Evolutionary conservation across 2,329 filamentous ascomycete genomes (phyloP), one percentile per base, ranked within the genome.

Genomic region (Ceratocystis papillata): DNA sequence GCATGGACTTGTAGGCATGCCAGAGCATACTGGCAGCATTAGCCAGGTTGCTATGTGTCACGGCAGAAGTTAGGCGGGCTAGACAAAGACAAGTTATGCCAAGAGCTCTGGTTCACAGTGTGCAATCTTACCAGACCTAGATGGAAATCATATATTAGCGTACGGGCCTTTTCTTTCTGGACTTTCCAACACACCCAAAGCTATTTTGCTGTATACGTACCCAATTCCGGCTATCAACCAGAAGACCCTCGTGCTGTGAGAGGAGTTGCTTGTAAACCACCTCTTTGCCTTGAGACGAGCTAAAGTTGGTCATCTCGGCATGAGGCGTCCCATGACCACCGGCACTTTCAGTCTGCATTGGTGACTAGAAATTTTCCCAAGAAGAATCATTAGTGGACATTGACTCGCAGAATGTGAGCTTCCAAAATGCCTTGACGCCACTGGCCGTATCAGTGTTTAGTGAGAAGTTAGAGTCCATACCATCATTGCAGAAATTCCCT

Each of bases 171-270:
- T 37, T n/a, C 28, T 37, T n/a, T 20, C 6, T 59, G 30, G 3
- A 3, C 5, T 28, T 41, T 41, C 8, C 37, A 41, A 41, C 37
- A 12, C 12, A 4, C 37, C 1, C 37, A 41, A 15, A 5, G 37
- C 37, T 15, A 15, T 15, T 41, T 41, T 33, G 55, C 15, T 17
- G 55, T 10, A 8, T 22, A 72, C 80, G 70, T 76, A 92, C 89
- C 89, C 89, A 93, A 72, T 93, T 92, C 63, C 85, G 80, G 73
- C 93, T 89, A 5, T 81, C 88, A 28, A 85, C 81, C 70, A 90
- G 85, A 0, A 94, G 77, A 0, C 84, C 84, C 69, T 83, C 80
- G 0, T 87, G 85, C 72, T 91, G 86, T 63, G 87, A 79, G 12
- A 91, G 76, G 1, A 93, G 84, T 71, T 92, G 88, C 69, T 82